Percentiles rank a stretch among this genome's conserved stretches.
These are phyloP conservation scores for Coemansia sp. DNA, from an alignment of 192 early-diverging fungal genomes.

Conservation along the genomic window DNA sequence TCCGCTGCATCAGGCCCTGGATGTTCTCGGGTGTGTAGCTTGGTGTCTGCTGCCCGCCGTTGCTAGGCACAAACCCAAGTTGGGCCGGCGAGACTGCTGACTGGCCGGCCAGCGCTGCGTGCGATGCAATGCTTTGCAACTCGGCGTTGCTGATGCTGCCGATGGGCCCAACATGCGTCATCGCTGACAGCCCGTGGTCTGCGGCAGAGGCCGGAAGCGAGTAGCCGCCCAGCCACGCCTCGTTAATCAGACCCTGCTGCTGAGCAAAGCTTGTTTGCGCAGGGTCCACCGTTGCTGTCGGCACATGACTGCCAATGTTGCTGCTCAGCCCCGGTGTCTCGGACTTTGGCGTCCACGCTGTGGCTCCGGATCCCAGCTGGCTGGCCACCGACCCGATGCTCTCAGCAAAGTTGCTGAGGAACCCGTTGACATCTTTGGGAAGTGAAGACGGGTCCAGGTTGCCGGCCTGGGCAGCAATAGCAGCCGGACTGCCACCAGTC, in stretches of 20 bases:
- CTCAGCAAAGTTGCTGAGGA: slow-evolving; percentile 47
- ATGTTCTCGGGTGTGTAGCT: slow-evolving; percentile 16
- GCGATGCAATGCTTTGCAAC: slow-evolving; percentile 7
- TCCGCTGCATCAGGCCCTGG: slow-evolving; percentile 8
- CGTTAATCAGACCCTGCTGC: slow-evolving; percentile 4
- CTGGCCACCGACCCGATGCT: slow-evolving; percentile 46
- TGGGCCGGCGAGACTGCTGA: neutral
- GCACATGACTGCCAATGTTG: neutral
- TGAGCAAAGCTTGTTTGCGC: neutral
- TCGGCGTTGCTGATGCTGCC: slow-evolving; percentile 14
- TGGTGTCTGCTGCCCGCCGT: neutral
- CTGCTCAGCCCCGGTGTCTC: neutral
- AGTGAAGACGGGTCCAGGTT: neutral
- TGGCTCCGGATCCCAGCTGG: slow-evolving; percentile 22
- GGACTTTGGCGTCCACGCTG: slow-evolving; percentile 1
- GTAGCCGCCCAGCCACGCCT: slow-evolving; percentile 6
- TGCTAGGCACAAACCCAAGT: neutral
- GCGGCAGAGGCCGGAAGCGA: neutral
- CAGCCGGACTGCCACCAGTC: neutral
- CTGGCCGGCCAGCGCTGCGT: neutral
- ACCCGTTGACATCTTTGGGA: slow-evolving; percentile 37
- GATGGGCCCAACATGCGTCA: neutral
- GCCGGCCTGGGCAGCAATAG: neutral
- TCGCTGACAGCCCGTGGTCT: neutral
- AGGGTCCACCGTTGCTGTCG: neutral